Base-by-base conservation (phyloP, 139 green algal genomes). In the Zygnema circumcarinatum region DNA sequence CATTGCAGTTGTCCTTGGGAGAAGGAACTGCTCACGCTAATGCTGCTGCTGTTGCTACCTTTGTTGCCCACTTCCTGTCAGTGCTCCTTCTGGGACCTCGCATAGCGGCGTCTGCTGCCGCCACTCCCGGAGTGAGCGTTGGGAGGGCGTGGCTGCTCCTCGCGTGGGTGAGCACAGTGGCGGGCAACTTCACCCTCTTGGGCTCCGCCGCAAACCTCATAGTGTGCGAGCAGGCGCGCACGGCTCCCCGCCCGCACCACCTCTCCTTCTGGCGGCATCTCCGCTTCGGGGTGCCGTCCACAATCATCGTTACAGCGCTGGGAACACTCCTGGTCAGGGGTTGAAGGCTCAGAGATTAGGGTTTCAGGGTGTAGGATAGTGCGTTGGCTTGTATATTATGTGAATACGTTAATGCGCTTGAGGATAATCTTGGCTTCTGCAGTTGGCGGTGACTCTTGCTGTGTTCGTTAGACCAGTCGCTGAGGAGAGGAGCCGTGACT, bases 191-290 rank as follows among this genome's bases (percentile, higher is more conserved):
- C 2, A 78, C 41, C 79, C 69, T 85, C 33, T 11, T 85, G 40
- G 79, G 79, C 3, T 85, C 79, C 7, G 79, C 79, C 22, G 79
- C 79, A 32, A 85, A 76, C 41, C 79, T 85, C 2, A 85, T 85
- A 35, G 79, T 85, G 3, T 76, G 79, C 41, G 79, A 85, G 41
- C 7, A 85, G 41, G 79, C 79, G 3, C 38, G 38, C 32, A 25
- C 41, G 2, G 36, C 36, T 35, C 3, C 32, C 41, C 35, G 16
- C 11, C 35, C 29, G 41, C 62, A 85, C 20, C 32, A 78, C 11
- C 79, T 85, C 39, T 40, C 39, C 11, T 85, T 85, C 22, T 85
- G 79, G 79, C 54, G 73, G 32, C 79, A 85, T 35, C 79, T 85
- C 41, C 79, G 79, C 3, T 85, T 40, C 22, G 79, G 79, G 2